Evolutionary conservation across 495 filamentous ascomycete genomes (phyloP).

Genomic region (Penicillium subrubescens): DNA sequence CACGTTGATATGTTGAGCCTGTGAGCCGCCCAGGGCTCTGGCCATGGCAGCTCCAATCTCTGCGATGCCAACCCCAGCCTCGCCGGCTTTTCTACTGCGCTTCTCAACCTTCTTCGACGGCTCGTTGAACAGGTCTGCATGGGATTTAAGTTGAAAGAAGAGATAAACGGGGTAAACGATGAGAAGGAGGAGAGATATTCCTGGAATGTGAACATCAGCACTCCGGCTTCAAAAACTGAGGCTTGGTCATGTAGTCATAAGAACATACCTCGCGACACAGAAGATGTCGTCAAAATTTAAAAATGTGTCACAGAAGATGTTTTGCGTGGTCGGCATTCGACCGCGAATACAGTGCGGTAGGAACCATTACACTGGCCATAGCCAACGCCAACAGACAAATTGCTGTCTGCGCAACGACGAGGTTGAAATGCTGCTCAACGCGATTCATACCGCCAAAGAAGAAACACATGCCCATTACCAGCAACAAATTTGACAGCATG

Average conservation of each 20-base stretch:
- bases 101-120: no score
- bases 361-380: constrained; percentile 28
- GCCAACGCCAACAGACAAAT: constrained; percentile 27
- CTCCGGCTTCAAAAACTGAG: neutral
- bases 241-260: neutral
- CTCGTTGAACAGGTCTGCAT: neutral
- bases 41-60: neutral
- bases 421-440: constrained; percentile 23
- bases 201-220: constrained; percentile 27
- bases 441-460: constrained; percentile 19
- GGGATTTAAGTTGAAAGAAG: constrained; percentile 43
- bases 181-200: constrained; percentile 27
- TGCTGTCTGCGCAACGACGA: constrained; percentile 22
- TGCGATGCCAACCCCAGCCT: neutral
- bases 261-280: neutral
- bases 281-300: neutral
- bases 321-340: neutral
- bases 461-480: constrained; percentile 26
- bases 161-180: constrained; percentile 69
- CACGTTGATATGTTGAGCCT: no score
- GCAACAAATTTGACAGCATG: constrained; percentile 26
- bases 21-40: neutral
- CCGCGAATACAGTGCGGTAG: neutral
- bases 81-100: neutral
- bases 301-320: no score